Base-by-base conservation (phyloP, 192 early-diverging fungal species). In the Fimicolochytrium jonesii region DNA sequence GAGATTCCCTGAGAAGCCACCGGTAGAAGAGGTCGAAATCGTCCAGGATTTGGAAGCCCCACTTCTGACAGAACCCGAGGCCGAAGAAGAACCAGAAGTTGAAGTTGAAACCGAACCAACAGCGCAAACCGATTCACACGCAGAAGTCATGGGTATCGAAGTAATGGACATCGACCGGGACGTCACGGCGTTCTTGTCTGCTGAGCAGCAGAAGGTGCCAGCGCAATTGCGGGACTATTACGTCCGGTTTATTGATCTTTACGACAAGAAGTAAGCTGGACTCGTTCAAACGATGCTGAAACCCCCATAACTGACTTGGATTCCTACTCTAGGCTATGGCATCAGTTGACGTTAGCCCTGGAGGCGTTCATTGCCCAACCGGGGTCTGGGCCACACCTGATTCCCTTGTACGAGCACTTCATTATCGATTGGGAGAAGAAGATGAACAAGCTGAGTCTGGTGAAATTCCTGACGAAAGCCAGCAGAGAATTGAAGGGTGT, bases 371-470 rank as follows among this genome's bases (percentile, higher is more conserved):
- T 93, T 59, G 81, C 78, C 59, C 71, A 86, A 18, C 91, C 92
- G 23, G 79, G 81, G 26, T 88, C 96, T 6, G 83, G 79, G 48
- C 75, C 87, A 9, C 85, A 82, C 70, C 87, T 94, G 47, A 78
- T 95, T 29, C 78, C 83, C 9, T 55, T 99, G 35, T 98, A 92
- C 73, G 83, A 90, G 41, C 76, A 94, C 59, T 99, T 99, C 76
- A 86, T 99, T 23, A 70, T 77, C 6, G 94, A 99, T 55, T 99
- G 90, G 89, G 88, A 92, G 60, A 81, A 79, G 69, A 89, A 94
- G 71, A 92, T 99, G 88, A 98, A 95, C 82, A 86, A 91, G 71
- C 77, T 96, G 31, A 92, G 89, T 59, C 77, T 96, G 42, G 93
- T 98, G 0, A 75, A 82, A 51, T 87, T 94, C 75, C 91, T 89